Base-by-base conservation (phyloP, 179 eudicot species). In the Amaranthus tricolor region DNA sequence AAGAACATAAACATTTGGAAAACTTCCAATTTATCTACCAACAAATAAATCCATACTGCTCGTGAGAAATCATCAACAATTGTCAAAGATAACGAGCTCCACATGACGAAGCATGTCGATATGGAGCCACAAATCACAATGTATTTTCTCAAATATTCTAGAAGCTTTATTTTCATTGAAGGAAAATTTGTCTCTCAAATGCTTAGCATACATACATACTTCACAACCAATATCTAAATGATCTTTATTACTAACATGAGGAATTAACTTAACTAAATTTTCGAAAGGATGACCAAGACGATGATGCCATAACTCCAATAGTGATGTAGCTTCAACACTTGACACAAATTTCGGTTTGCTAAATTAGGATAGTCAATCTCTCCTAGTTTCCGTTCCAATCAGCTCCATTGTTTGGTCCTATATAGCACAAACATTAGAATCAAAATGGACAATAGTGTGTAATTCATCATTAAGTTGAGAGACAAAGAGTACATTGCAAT, bases 111-210 rank as follows among this genome's bases (percentile, higher is more conserved):
- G n/a, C n/a, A n/a, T n/a, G n/a, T n/a, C n/a, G n/a, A n/a, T n/a
- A n/a, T n/a, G n/a, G n/a, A n/a, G n/a, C n/a, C 61, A 17, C 62
- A 58, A 4, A 70, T 70, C 73, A 68, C 56, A 49, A 15, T 51
- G 72, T 2, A 68, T 24, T 21, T 19, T 7, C 2, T 68, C 72
- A 68, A 51, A 52, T 4, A 21, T 10, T 0, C 59, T 0, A 21
- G 45, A 4, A 9, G n/a, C 43, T 5, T 59, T 52, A 20, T n/a
- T n/a, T n/a, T n/a, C n/a, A n/a, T n/a, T n/a, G 14, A 5, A 52
- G 72, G 59, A n/a, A 51, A 52, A 68, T 9, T 14, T 20, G 53
- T 10, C 17, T 0, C 47, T 9, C 12, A 40, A 3, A 6, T 67
- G 72, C 8, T 68, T 68, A 0, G 72, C 59, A 11, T 17, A 6